Evolutionary conservation across 148 eudicot species (phyloP).

Genomic region (Nepenthes gracilis): DNA sequence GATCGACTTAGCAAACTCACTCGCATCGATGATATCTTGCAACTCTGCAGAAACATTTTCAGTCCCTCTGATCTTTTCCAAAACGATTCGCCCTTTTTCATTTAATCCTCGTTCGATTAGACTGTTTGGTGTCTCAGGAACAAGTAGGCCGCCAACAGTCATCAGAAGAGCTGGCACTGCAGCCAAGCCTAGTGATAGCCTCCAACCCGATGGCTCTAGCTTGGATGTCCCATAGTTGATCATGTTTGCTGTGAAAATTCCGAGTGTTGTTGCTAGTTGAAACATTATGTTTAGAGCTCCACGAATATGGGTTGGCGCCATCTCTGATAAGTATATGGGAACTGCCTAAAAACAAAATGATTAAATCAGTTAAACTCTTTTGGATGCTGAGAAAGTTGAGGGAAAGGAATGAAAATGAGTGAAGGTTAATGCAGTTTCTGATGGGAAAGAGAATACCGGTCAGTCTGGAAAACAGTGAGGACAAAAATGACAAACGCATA

Average conservation of each 20-base stretch:
- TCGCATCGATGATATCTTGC: constrained; percentile 61
- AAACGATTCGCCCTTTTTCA: constrained; percentile 43
- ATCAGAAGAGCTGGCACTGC: constrained; percentile 67
- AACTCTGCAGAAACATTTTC: constrained; percentile 48
- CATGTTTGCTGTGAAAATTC: constrained; percentile 89
- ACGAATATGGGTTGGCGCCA: constrained; percentile 82
- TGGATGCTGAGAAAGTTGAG: too few species aligned
- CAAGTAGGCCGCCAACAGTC: constrained; percentile 63
- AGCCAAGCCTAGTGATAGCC: constrained; percentile 80
- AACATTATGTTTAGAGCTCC: constrained; percentile 90
- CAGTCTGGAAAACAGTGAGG: too few species aligned
- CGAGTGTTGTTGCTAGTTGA: constrained; percentile 80
- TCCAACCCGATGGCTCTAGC: constrained; percentile 88
- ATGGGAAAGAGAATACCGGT: too few species aligned
- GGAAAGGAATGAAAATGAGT: too few species aligned
- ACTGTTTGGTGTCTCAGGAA: constrained; percentile 93
- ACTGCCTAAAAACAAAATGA: constrained; percentile 36
- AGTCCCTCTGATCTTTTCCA: constrained; percentile 61
- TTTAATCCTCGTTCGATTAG: constrained; percentile 47
- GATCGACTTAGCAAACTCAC: constrained; percentile 61
- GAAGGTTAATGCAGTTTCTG: too few species aligned
- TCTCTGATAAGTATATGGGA: constrained; percentile 73
- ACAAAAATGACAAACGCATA: too few species aligned
- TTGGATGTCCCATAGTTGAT: constrained; percentile 75
- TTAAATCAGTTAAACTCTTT: not conserved